phyloP scores from a whole-genome alignment of 306 rosid species.

The Corylus heterophylla region DNA sequence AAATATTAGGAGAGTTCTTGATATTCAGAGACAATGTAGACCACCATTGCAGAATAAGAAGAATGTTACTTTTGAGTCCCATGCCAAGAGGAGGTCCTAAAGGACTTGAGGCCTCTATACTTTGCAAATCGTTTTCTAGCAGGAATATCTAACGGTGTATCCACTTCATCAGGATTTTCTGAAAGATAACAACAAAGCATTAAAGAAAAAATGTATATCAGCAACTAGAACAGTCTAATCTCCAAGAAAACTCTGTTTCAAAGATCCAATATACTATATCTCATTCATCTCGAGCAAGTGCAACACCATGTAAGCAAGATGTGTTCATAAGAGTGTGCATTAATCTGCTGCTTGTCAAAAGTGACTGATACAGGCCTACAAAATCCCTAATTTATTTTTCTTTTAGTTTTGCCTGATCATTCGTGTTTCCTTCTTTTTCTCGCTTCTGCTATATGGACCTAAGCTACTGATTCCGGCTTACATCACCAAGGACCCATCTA shows the following conservation, averaged over 20 bases:
- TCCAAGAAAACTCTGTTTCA: not conserved
- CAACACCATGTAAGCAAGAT: not conserved
- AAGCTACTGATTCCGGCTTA: not conserved
- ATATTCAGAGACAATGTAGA: conserved; percentile 2
- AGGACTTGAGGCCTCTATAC: conserved; percentile 96
- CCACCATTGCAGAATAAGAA: conserved; percentile 6
- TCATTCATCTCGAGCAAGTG: not conserved
- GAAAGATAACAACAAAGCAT: conserved; percentile 30
- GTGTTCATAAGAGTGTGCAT: not conserved
- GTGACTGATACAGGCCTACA: not conserved
- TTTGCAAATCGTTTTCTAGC: conserved; percentile 89
- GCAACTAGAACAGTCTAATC: conserved; percentile 13
- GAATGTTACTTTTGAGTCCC: conserved; percentile 86
- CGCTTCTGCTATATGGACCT: not conserved
- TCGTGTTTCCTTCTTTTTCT: not conserved
- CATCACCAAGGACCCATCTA: not conserved
- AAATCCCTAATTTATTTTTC: not conserved
- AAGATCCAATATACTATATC: conserved; percentile 9
- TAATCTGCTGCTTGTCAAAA: not conserved
- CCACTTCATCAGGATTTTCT: conserved; percentile 98
- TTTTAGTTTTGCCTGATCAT: not conserved
- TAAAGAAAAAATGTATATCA: conserved; percentile 10
- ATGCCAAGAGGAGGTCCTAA: conserved; percentile 74
- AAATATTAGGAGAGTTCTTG: conserved; percentile 23
- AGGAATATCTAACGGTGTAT: conserved; percentile 80